A percentile compares a stretch with the other conserved stretches of the same genome.
Conservation (phyloP, 1,284 basidiomycete species). For the Cutaneotrichosporon curvatum region DNA sequence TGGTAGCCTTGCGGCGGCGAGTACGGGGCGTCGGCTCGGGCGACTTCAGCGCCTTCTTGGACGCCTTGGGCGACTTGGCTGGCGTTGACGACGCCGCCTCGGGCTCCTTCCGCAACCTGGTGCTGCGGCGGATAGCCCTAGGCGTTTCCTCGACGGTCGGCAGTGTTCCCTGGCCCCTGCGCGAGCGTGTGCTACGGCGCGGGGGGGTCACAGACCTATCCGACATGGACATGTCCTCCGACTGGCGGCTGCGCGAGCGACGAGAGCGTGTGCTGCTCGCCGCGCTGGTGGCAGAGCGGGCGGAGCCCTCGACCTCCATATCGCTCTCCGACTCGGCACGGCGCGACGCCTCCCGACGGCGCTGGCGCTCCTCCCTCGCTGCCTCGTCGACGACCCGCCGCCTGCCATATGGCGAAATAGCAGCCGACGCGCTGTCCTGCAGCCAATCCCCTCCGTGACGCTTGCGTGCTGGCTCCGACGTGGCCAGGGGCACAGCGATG, state of each 20-base stretch:
- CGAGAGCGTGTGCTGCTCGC: neutral
- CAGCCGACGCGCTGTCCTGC: slow-evolving; percentile 24
- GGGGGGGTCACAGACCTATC: neutral
- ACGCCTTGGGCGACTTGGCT: neutral
- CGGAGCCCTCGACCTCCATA: slow-evolving; percentile 11
- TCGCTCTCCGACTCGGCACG: slow-evolving; percentile 9
- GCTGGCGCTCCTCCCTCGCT: slow-evolving; percentile 23
- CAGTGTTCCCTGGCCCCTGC: neutral
- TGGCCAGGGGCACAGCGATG: slow-evolving; percentile 40
- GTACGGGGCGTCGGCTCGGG: slow-evolving; percentile 4
- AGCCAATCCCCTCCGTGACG: slow-evolving; percentile 12
- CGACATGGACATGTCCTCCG: neutral
- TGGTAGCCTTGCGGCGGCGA: slow-evolving; percentile 6
- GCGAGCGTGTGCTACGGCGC: slow-evolving; percentile 9
- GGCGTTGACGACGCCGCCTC: no score
- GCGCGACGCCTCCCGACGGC: neutral
- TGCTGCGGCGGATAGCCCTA: slow-evolving; percentile 14
- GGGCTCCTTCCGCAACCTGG: slow-evolving; percentile 1
- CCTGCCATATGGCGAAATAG: slow-evolving; percentile 45
- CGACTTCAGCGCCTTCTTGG: slow-evolving; percentile 1
- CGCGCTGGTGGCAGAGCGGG: neutral
- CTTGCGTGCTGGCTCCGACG: slow-evolving; percentile 26
- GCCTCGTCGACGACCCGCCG: slow-evolving; percentile 29
- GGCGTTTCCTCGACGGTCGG: slow-evolving; percentile 19
- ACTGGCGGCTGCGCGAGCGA: slow-evolving; percentile 1